Evolutionary conservation across 108 stramenopile species (phyloP).

Genomic region (Cyclostephanos tholiformis): DNA sequence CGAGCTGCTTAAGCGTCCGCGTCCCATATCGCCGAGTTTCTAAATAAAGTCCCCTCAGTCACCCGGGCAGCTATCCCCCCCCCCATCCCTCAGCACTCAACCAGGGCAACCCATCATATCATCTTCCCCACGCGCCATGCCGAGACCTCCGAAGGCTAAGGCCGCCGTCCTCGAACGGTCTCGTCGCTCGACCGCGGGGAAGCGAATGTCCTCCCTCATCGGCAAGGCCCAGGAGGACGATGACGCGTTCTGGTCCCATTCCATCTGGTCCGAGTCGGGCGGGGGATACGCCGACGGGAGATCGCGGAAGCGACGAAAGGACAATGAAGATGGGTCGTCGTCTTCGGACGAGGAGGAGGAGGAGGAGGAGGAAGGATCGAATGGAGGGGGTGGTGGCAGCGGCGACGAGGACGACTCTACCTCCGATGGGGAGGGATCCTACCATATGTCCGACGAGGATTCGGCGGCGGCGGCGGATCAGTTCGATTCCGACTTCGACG

Average conservation of each 20-base stretch:
- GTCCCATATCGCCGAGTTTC: too few species aligned
- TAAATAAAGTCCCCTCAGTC: too few species aligned
- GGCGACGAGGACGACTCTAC: conserved; percentile 9
- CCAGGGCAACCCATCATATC: neutral
- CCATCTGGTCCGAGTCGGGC: conserved; percentile 80
- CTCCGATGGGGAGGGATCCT: conserved; percentile 59
- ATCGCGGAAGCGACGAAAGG: conserved; percentile 1
- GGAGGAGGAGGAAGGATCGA: neutral
- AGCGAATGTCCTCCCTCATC: conserved; percentile 69
- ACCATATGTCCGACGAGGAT: conserved; percentile 81
- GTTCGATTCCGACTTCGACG: conserved; percentile 91
- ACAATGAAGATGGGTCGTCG: conserved; percentile 4
- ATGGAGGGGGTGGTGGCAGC: neutral
- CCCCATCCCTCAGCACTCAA: too few species aligned
- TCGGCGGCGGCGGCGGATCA: conserved; percentile 60
- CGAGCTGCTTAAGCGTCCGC: too few species aligned
- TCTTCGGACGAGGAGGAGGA: conserved; percentile 8
- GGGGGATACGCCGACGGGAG: conserved; percentile 56
- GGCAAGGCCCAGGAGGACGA: conserved; percentile 84
- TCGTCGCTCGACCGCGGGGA: conserved; percentile 81
- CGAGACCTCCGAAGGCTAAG: conserved; percentile 20
- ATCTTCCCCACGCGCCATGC: conserved; percentile 6
- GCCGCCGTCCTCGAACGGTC: conserved; percentile 63
- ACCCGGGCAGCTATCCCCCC: too few species aligned
- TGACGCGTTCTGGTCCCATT: conserved; percentile 84